phyloP scores from a whole-genome alignment of 108 stramenopile genomes.

The Nitzschia palea region DNA sequence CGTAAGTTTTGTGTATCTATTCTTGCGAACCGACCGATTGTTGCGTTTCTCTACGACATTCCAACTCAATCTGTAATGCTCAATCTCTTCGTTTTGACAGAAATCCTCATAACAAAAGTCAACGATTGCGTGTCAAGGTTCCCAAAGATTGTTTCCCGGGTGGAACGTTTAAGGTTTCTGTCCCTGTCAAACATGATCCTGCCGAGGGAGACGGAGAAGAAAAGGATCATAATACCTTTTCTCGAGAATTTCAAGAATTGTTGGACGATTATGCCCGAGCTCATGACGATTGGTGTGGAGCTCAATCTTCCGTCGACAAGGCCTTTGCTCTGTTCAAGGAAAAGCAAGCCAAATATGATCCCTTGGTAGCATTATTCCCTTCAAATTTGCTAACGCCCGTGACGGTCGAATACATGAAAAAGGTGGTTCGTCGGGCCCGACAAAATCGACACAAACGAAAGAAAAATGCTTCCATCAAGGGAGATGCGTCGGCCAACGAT shows the following conservation, averaged over 20 bases:
- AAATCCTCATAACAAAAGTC: constrained; percentile 77
- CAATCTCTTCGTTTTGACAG: constrained; percentile 25
- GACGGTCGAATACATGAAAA: constrained; percentile 57
- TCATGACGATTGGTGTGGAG: constrained; percentile 74
- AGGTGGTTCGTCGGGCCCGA: constrained; percentile 62
- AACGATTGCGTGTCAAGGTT: constrained; percentile 74
- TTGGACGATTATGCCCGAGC: constrained; percentile 52
- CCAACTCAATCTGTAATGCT: not conserved
- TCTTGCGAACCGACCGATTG: not conserved
- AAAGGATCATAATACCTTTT: constrained; percentile 62
- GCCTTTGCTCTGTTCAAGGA: constrained; percentile 51
- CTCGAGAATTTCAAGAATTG: constrained; percentile 58
- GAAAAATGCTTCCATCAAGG: constrained; percentile 16
- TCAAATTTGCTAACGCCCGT: constrained; percentile 64
- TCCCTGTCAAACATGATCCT: constrained; percentile 45
- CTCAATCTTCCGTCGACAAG: constrained; percentile 49
- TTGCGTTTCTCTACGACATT: not conserved
- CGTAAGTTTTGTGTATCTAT: constrained; percentile 37
- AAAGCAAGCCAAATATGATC: constrained; percentile 72
- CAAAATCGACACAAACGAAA: constrained; percentile 64
- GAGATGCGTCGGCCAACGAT: not conserved
- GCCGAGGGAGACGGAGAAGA: constrained; percentile 31
- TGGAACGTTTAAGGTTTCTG: constrained; percentile 66
- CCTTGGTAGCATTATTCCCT: constrained; percentile 65
- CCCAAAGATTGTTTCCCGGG: constrained; percentile 67